phyloP scores from a whole-genome alignment of 2,329 filamentous ascomycete genomes.

The Fusarium brevicatenulatum region DNA sequence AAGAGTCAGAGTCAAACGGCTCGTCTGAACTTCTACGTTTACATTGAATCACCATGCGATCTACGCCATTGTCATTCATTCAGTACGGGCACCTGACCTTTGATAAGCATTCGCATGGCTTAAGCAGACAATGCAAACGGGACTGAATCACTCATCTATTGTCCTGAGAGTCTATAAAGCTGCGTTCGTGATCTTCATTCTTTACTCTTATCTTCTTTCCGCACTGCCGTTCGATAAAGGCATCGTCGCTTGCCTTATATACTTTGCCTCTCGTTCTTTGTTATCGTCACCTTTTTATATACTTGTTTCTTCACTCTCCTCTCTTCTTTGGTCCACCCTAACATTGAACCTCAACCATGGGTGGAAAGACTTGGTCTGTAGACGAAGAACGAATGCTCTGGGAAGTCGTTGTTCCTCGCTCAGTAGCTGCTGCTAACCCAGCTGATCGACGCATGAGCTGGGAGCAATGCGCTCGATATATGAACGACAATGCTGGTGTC shows the following conservation, averaged over 20 bases:
- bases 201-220: constrained; percentile 4
- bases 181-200: neutral
- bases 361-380: constrained; percentile 60
- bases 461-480: constrained; percentile 51
- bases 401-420: constrained; percentile 52
- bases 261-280: neutral
- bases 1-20: neutral
- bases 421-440: constrained; percentile 47
- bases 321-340: neutral
- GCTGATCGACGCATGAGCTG: constrained; percentile 46
- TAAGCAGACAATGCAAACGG: constrained; percentile 1
- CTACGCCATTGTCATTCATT: constrained; percentile 18
- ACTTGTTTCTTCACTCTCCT: neutral
- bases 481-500: constrained; percentile 51
- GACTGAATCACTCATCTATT: constrained; percentile 42
- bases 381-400: constrained; percentile 63
- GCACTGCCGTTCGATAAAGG: constrained; percentile 1
- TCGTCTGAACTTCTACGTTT: constrained; percentile 9
- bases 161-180: constrained; percentile 35
- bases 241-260: constrained; percentile 9
- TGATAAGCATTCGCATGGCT: constrained; percentile 10
- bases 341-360: constrained; percentile 51
- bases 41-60: constrained; percentile 25
- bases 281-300: neutral
- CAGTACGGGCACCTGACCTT: constrained; percentile 8